Conservation (phyloP, 2,329 filamentous ascomycete genomes). For the Ophiostoma sp. region DNA sequence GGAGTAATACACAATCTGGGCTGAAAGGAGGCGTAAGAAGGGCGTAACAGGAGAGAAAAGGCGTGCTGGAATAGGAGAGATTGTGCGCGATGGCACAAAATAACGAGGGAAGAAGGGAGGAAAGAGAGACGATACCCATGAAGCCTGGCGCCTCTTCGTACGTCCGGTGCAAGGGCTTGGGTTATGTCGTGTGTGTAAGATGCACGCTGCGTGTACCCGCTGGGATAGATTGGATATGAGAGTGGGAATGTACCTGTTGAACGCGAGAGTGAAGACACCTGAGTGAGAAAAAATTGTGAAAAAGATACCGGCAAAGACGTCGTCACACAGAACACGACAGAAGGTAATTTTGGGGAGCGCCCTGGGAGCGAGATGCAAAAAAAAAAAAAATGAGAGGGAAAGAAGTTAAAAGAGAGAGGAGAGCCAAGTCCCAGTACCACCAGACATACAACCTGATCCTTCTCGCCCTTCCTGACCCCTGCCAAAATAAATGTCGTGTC, state of each 20-base stretch:
- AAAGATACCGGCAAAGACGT: background rate
- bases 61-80: background rate
- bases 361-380: too few species aligned
- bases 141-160: background rate
- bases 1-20: background rate
- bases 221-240: conserved; percentile 10
- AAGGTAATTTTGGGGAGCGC: background rate
- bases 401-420: background rate
- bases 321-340: background rate
- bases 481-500: conserved; percentile 11
- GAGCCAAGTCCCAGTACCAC: background rate
- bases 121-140: background rate
- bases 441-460: background rate
- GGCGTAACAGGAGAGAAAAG: background rate
- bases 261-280: background rate
- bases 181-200: background rate
- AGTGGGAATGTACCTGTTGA: background rate
- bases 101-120: background rate
- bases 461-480: background rate
- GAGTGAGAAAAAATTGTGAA: background rate
- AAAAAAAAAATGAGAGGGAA: too few species aligned
- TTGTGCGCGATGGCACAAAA: background rate
- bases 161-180: conserved; percentile 11
- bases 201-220: conserved; percentile 20
- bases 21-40: background rate